Base-by-base conservation (phyloP, 345 rosid genomes). In the Alliaria petiolata region DNA sequence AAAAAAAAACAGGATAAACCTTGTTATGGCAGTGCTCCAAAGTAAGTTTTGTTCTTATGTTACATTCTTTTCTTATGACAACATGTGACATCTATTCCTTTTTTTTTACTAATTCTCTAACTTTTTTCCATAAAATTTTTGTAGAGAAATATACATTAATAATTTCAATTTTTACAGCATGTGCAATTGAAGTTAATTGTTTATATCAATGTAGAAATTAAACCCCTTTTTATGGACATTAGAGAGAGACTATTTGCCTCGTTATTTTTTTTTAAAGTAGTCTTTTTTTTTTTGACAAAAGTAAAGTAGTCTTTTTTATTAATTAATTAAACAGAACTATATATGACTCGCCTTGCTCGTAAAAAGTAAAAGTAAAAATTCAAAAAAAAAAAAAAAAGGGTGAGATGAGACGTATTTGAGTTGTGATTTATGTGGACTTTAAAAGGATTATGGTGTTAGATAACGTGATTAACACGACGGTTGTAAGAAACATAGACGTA, bases 1-100 rank as follows among this genome's bases (percentile, higher is more conserved):
- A 69, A 22, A 55, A 39, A 74, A 57, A 45, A 75, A 61, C 28
- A 75, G 74, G 79, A 75, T 68, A 75, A 75, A 53, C 50, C 51
- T 61, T 49, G 67, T 74, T 74, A 74, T 74, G 55, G 68, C 68
- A 59, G 64, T 43, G 63, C 65, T 72, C 65, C 59, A 78, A 75
- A 68, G 74, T 62, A 75, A 44, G 74, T 61, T 75, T 75, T 75
- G 79, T 75, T 75, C 50, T 68, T 67, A 75, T 68, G 74, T 67
- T 52, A 61, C 72, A 67, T 39, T 68, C 72, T 68, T 68, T 61
- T 75, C 78, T 43, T 75, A 43, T 52, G 58, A 68, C 43, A 75
- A 35, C 79, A 75, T 68, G 79, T 68, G 79, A 68, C 74, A n/a
- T 59, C 54, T 58, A 22, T 22, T 22, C 25, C 25, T 34, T 58